Conservation (phyloP, 1,139 yeast genomes). For the Taphrina deformans region DNA sequence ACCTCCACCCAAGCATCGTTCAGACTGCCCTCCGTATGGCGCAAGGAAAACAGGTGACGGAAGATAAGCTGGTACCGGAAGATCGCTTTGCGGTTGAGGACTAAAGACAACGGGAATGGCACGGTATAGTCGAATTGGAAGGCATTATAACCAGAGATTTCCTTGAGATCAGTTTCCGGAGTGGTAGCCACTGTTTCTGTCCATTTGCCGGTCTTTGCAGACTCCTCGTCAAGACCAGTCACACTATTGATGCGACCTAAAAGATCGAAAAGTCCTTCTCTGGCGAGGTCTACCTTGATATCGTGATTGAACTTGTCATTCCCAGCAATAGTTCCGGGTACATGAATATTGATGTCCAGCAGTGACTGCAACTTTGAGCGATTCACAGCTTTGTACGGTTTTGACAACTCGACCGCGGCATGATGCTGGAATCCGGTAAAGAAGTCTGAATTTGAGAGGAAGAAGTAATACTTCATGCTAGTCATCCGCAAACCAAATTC, state of each 20-base stretch:
- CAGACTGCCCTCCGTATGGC: conserved; percentile 61
- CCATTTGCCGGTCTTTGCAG: conserved; percentile 45
- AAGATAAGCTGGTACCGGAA: conserved; percentile 79
- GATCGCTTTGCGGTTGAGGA: conserved; percentile 68
- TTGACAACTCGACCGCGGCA: conserved; percentile 50
- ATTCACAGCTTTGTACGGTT: conserved; percentile 48
- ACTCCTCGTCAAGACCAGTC: conserved; percentile 59
- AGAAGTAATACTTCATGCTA: conserved; percentile 54
- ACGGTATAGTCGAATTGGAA: conserved; percentile 66
- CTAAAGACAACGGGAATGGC: conserved; percentile 83
- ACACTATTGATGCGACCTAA: conserved; percentile 66
- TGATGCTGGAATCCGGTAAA: conserved; percentile 52
- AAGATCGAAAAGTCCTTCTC: conserved; percentile 55
- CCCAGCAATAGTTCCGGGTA: conserved; percentile 49
- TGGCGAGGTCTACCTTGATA: conserved; percentile 43
- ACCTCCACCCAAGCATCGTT: conserved; percentile 75
- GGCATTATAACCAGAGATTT: conserved; percentile 52
- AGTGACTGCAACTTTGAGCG: conserved; percentile 49
- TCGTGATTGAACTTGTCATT: conserved; percentile 49
- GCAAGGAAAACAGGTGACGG: conserved; percentile 65
- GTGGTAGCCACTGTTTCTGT: conserved; percentile 42
- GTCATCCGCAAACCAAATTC: conserved; percentile 49
- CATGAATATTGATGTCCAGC: conserved; percentile 48
- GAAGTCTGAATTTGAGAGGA: conserved; percentile 57
- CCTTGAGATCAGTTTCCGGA: conserved; percentile 34